Evolutionary conservation across 2,329 filamentous ascomycete genomes (phyloP), one percentile per base, ranked within the genome.

Genomic region (Didymella keratinophila): DNA sequence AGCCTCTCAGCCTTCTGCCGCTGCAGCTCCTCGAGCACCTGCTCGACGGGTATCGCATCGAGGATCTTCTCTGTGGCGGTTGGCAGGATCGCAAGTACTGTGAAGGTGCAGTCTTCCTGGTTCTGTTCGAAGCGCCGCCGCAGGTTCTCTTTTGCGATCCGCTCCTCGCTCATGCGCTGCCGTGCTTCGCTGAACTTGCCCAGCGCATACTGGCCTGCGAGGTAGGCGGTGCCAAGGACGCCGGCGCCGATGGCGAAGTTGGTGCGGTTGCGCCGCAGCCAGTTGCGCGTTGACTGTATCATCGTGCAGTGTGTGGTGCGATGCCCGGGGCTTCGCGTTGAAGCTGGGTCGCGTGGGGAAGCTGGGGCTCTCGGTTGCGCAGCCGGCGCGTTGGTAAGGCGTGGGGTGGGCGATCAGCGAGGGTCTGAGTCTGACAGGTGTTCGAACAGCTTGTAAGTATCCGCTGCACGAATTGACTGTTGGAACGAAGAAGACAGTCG

Each of bases 81-180:
- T 4, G 95, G 95, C 10, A 99, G 85, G 54, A 99, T 87, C 28
- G 94, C 95, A n/a, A 98, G 88, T 43, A 98, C 93, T 36, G 95
- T 99, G 76, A 96, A 97, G 46, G 94, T 97, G 80, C 95, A 99
- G 79, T 99, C 95, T 76, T 97, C 94, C 76, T 99, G 95, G 78
- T 99, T 99, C 79, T 99, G 95, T 78, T 98, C 92, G 80, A 99
- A 99, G 73, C 95, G 91, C 58, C 95, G 90, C 50, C 93, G 93
- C 61, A 99, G 86, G 78, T 99, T 99, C 81, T 99, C 95, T 77
- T 94, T 93, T 51, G 94, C 91, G 75, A 97, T 96, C 71, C 93
- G 89, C 73, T 98, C 95, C 78, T 92, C 94, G 79, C 90, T 93
- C 91, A 97, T 96, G 77, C 94, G 93, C 84, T 97, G 93, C 67